phyloP scores from a whole-genome alignment of 306 rosid species.

The Quercus mongolica region DNA sequence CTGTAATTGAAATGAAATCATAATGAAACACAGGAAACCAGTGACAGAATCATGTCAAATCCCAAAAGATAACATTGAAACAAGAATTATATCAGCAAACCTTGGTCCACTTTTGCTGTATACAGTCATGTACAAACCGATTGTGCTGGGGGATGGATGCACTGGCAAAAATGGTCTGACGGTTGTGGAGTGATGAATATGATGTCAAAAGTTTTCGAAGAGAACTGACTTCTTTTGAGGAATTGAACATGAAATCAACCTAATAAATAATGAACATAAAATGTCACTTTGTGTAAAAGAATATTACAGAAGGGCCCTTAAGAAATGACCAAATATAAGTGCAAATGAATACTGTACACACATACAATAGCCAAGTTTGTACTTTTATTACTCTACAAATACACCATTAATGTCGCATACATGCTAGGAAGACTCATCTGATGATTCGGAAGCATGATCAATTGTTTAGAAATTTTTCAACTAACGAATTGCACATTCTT shows the following conservation, averaged over 20 bases:
- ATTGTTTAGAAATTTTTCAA: neutral
- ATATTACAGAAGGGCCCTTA: neutral
- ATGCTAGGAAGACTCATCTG: neutral
- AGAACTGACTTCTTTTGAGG: conserved; percentile 80
- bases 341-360: neutral
- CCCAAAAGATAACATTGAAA: conserved; percentile 18
- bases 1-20: conserved; percentile 35
- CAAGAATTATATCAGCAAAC: conserved; percentile 34
- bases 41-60: neutral
- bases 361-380: neutral
- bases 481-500: neutral
- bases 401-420: neutral
- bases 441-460: neutral
- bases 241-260: conserved; percentile 94
- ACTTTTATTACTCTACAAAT: neutral
- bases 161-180: conserved; percentile 92
- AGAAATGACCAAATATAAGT: neutral
- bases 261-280: conserved; percentile 21
- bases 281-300: conserved; percentile 13
- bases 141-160: conserved; percentile 96
- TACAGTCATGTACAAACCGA: conserved; percentile 70
- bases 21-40: neutral
- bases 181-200: conserved; percentile 61
- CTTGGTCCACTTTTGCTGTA: conserved; percentile 98
- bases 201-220: conserved; percentile 84